These are phyloP conservation scores for Quercus lobata DNA, from an alignment of 331 rosid species.

Conservation along the genomic window DNA sequence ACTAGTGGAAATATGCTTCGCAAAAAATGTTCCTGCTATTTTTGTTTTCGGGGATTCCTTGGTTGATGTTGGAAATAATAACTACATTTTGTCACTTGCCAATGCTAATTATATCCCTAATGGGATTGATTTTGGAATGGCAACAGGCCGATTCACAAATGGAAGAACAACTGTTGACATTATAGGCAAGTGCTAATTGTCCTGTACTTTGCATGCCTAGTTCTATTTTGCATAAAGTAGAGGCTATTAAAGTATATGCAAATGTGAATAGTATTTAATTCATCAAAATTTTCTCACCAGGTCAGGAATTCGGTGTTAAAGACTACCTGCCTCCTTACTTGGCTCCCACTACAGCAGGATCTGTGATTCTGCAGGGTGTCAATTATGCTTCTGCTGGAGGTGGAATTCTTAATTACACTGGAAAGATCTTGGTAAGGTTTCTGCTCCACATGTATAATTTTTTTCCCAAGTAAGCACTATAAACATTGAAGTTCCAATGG, in stretches of 20 bases:
- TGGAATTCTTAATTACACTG: slow-evolving; percentile 64
- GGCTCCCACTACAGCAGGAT: slow-evolving; percentile 54
- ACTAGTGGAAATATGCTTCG: slow-evolving; percentile 24
- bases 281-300: slow-evolving; percentile 20
- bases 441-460: background rate
- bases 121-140: slow-evolving; percentile 66
- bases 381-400: slow-evolving; percentile 69
- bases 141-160: slow-evolving; percentile 65
- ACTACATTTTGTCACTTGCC: slow-evolving; percentile 47
- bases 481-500: no score
- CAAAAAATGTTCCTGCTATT: slow-evolving; percentile 31
- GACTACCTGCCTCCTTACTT: slow-evolving; percentile 53
- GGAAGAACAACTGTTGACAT: slow-evolving; percentile 62
- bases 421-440: slow-evolving; percentile 51
- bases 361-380: slow-evolving; percentile 46
- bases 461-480: no score
- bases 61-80: slow-evolving; percentile 74
- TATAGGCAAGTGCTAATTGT: slow-evolving; percentile 36
- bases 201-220: background rate
- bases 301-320: slow-evolving; percentile 42
- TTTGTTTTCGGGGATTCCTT: slow-evolving; percentile 76
- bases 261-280: background rate
- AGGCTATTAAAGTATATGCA: background rate
- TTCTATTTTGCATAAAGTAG: background rate
- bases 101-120: slow-evolving; percentile 45